Conservation (phyloP, 2,329 filamentous ascomycete species). For the Gnomoniopsis sp. region DNA sequence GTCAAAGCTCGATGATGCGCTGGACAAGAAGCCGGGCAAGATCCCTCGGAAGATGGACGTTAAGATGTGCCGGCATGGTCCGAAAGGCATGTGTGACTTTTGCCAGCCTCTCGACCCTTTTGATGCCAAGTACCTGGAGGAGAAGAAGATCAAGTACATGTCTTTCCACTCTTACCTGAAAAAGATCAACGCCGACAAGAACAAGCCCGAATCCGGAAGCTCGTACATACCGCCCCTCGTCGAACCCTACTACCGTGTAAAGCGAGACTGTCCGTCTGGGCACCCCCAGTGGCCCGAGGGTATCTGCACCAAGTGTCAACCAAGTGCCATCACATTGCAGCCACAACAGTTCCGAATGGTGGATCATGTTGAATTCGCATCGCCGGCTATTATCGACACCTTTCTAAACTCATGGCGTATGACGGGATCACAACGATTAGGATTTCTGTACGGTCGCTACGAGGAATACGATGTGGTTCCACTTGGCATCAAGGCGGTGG, state of each 20-base stretch:
- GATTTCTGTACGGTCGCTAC: slow-evolving; percentile 88
- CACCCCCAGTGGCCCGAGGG: slow-evolving; percentile 93
- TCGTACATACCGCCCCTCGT: slow-evolving; percentile 95
- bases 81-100: slow-evolving; percentile 99
- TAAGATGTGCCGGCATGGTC: slow-evolving; percentile 92
- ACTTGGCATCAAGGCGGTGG: slow-evolving; percentile 88
- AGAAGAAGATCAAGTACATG: slow-evolving; percentile 98
- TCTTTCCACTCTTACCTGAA: slow-evolving; percentile 93
- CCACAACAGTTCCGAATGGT: slow-evolving; percentile 95
- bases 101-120: slow-evolving; percentile 97
- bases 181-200: slow-evolving; percentile 94
- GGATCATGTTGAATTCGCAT: slow-evolving; percentile 95
- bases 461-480: slow-evolving; percentile 90
- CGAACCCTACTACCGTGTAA: slow-evolving; percentile 90
- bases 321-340: slow-evolving; percentile 92
- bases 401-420: slow-evolving; percentile 90
- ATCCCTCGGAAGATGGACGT: slow-evolving; percentile 70
- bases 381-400: slow-evolving; percentile 78
- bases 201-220: slow-evolving; percentile 88
- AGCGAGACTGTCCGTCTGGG: slow-evolving; percentile 83
- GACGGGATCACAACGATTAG: slow-evolving; percentile 78
- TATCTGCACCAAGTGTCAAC: slow-evolving; percentile 97
- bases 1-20: slow-evolving; percentile 77
- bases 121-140: slow-evolving; percentile 78
- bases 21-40: slow-evolving; percentile 89